Conservation (phyloP, 352 stramenopile species). For the Saprolegnia diclina region DNA sequence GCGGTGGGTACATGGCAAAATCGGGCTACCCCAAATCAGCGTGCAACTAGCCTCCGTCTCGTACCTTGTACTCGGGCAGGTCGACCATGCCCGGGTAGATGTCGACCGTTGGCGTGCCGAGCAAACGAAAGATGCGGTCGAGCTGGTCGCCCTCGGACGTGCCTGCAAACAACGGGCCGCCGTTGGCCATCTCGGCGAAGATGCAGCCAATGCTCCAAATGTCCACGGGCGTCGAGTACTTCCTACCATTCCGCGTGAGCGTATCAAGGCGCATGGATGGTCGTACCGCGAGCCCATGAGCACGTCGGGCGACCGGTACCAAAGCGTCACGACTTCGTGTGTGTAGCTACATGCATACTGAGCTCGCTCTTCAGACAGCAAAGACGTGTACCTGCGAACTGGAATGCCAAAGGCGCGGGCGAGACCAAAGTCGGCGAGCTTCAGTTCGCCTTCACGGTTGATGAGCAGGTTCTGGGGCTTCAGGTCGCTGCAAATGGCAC, state of each 20-base stretch:
- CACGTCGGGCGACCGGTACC: constrained; percentile 98
- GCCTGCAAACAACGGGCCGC: constrained; percentile 92
- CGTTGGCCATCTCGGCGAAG: constrained; percentile 95
- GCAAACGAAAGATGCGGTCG: constrained; percentile 96
- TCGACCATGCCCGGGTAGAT: constrained; percentile 96
- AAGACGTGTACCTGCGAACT: constrained; percentile 84
- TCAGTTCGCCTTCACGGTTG: constrained; percentile 96
- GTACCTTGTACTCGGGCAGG: constrained; percentile 94
- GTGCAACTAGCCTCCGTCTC: constrained; percentile 28
- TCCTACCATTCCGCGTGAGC: constrained; percentile 41
- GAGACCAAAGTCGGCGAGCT: constrained; percentile 99
- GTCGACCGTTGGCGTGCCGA: constrained; percentile 91
- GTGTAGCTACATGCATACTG: constrained; percentile 79
- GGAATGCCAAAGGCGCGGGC: constrained; percentile 99
- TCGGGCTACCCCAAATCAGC: no score
- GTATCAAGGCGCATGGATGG: neutral
- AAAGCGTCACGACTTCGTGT: constrained; percentile 99
- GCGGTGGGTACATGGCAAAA: constrained; percentile 88
- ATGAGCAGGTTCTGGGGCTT: constrained; percentile 99
- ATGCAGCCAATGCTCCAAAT: constrained; percentile 99
- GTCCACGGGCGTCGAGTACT: constrained; percentile 99
- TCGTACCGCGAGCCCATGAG: constrained; percentile 92
- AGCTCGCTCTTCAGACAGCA: neutral
- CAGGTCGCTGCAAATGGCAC: constrained; percentile 87
- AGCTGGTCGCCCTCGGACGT: constrained; percentile 96